A percentile compares a stretch with the other conserved stretches of the same genome.
Conservation (phyloP, 257 asterid species). For the Nicotiana benthamiana region DNA sequence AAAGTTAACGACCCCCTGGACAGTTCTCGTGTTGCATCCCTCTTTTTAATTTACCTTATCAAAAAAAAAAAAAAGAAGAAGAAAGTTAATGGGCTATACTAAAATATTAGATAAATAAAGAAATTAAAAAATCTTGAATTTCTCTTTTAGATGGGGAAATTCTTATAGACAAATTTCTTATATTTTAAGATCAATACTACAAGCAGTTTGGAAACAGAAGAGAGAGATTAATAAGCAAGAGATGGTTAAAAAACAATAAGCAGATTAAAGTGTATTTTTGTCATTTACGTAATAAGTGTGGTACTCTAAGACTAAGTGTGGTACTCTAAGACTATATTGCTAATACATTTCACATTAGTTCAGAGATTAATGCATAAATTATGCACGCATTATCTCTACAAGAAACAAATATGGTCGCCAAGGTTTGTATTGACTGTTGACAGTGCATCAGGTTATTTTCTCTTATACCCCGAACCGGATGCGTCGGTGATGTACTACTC, state of each 20-base stretch:
- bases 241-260: slow-evolving; percentile 1
- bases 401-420: neutral
- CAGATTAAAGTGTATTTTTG: neutral
- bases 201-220: neutral
- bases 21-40: no score
- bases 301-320: neutral
- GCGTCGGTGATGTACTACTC: neutral
- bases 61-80: no score
- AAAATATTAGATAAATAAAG: neutral
- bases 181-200: neutral
- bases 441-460: neutral
- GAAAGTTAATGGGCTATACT: neutral
- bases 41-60: no score
- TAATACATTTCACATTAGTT: neutral
- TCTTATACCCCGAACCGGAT: neutral
- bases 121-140: neutral
- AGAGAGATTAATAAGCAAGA: neutral
- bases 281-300: neutral
- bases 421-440: neutral
- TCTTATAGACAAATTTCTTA: neutral
- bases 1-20: neutral
- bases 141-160: neutral
- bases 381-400: neutral
- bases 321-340: neutral
- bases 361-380: neutral